Conservation (phyloP, 2,329 filamentous ascomycete species). For the Neofusicoccum sp. region DNA sequence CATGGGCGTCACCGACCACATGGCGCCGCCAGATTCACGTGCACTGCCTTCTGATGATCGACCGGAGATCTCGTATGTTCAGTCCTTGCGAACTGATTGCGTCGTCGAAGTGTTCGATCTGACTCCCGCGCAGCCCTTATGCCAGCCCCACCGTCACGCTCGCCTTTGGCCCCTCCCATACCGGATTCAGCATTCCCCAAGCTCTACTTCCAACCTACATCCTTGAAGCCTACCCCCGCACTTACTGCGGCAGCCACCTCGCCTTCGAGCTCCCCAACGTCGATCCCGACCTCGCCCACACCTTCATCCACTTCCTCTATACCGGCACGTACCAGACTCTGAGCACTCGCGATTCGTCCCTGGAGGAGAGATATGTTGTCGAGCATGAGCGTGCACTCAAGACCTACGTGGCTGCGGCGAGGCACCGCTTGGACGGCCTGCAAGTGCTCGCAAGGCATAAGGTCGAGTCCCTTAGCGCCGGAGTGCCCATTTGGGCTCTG, state of each 20-base stretch:
- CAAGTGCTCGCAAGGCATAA: constrained; percentile 23
- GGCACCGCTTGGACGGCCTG: constrained; percentile 24
- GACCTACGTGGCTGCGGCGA: constrained; percentile 24
- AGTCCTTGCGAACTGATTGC: too few relatives aligned
- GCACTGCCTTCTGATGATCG: too few relatives aligned
- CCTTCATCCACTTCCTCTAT: constrained; percentile 31
- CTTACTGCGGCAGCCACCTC: constrained; percentile 26
- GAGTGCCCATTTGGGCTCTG: neutral
- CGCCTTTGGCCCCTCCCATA: too few relatives aligned
- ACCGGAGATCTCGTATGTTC: too few relatives aligned
- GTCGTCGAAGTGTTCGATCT: too few relatives aligned
- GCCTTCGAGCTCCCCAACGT: constrained; percentile 12
- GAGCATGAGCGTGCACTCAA: constrained; percentile 27
- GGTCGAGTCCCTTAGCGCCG: constrained; percentile 16
- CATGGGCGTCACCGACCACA: too few relatives aligned
- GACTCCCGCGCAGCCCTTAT: too few relatives aligned
- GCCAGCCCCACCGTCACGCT: too few relatives aligned
- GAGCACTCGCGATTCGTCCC: constrained; percentile 7
- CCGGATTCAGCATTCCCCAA: too few relatives aligned
- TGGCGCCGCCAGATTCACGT: too few relatives aligned
- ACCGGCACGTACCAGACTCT: constrained; percentile 33
- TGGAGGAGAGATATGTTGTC: constrained; percentile 12
- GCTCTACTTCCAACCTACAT: too few relatives aligned
- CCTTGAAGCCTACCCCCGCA: constrained; percentile 28
- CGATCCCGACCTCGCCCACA: constrained; percentile 22